Evolutionary conservation across 306 rosid genomes (phyloP).

Genomic region (Astragalus glycyphyllos): DNA sequence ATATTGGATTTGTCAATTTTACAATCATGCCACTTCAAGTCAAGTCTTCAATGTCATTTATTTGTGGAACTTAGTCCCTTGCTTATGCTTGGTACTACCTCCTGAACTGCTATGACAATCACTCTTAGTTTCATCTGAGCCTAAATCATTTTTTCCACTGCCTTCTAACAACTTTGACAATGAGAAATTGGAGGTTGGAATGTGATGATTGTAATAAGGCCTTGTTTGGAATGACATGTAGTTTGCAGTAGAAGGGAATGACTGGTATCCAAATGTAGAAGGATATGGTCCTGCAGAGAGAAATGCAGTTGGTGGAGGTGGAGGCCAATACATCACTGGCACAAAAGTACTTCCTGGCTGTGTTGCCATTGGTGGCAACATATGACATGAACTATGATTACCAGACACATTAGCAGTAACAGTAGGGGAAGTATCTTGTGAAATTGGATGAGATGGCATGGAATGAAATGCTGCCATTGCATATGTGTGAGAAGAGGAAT

Average conservation of each 20-base stretch:
- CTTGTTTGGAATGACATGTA: conserved; percentile 59
- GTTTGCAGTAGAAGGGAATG: conserved; percentile 63
- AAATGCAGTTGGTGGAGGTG: conserved; percentile 71
- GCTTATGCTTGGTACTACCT: conserved; percentile 45
- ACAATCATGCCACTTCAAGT: conserved; percentile 27
- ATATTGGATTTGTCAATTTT: conserved; percentile 23
- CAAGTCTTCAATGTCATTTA: conserved; percentile 4
- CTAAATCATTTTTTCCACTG: conserved; percentile 46
- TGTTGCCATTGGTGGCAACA: conserved; percentile 50
- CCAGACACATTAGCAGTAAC: conserved; percentile 44
- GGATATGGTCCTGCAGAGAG: conserved; percentile 58
- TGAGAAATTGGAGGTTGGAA: conserved; percentile 42
- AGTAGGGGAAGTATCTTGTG: conserved; percentile 43
- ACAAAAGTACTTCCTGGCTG: conserved; percentile 57
- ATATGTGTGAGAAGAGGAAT: conserved; percentile 51
- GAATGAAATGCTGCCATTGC: conserved; percentile 60
- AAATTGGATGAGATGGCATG: conserved; percentile 46
- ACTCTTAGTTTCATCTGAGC: conserved; percentile 50
- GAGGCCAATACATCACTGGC: conserved; percentile 85
- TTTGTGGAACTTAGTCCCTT: conserved; percentile 40
- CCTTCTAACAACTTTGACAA: conserved; percentile 50
- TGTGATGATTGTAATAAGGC: conserved; percentile 51
- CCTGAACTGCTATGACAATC: conserved; percentile 62
- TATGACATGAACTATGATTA: conserved; percentile 47
- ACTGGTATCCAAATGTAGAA: conserved; percentile 58